Conservation (phyloP, 2,329 filamentous ascomycete genomes). For the Cladosporium oxysporum region DNA sequence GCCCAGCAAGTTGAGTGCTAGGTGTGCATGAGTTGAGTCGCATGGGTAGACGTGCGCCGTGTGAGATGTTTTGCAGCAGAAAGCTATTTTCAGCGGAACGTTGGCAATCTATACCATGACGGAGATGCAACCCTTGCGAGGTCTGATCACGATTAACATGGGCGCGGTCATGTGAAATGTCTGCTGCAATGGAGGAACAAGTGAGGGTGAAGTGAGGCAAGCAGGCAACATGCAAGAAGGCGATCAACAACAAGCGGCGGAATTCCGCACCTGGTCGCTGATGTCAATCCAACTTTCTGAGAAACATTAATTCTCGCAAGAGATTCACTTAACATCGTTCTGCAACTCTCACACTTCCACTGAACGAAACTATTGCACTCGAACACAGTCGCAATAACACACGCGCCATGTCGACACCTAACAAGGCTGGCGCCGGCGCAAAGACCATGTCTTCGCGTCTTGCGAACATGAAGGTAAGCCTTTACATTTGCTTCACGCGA, state of each 20-base stretch:
- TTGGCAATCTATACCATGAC: background rate
- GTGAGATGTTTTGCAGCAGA: background rate
- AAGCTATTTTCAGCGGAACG: background rate
- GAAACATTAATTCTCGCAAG: slow-evolving; percentile 6
- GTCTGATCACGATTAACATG: background rate
- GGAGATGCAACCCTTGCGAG: background rate
- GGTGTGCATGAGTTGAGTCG: background rate
- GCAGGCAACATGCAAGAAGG: background rate
- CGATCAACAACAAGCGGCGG: background rate
- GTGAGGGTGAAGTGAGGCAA: background rate
- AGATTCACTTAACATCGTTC: background rate
- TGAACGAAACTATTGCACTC: background rate
- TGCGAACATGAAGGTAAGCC: slow-evolving; percentile 78
- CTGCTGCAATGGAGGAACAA: background rate
- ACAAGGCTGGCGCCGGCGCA: slow-evolving; percentile 54
- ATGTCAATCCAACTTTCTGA: slow-evolving; percentile 9
- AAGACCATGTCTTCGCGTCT: slow-evolving; percentile 84
- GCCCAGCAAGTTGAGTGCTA: background rate
- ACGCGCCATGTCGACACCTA: slow-evolving; percentile 35
- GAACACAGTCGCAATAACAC: background rate
- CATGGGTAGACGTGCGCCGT: background rate
- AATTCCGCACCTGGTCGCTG: slow-evolving; percentile 2
- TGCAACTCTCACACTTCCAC: background rate
- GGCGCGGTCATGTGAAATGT: background rate
- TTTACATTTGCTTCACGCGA: background rate